Evolutionary conservation across 2,329 filamentous ascomycete genomes (phyloP), one percentile per base, ranked within the genome.

Genomic region (Alternaria viburni): DNA sequence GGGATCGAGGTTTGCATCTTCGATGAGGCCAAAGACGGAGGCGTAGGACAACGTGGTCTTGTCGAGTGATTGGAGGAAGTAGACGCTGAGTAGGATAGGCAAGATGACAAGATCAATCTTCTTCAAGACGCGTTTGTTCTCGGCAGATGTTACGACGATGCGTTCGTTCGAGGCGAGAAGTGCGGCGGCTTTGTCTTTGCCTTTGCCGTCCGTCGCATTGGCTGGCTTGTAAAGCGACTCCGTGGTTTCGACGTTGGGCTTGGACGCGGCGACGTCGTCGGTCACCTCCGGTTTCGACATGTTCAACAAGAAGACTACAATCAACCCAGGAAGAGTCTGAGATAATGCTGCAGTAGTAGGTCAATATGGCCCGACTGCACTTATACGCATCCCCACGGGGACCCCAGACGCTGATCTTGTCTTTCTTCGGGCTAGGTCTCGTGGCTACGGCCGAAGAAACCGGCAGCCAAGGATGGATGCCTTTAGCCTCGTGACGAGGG

Each of bases 11-110:
- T 84, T 73, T 0, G 87, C 85, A 71, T 89, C 86, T 55, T 88
- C 80, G 30, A 88, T 84, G 11, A 91, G 81, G 3, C 88, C 88
- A 67, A 90, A 90, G 11, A 90, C 86, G 0, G 88, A 89, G 3
- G 87, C 87, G 69, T 90, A 90, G 3, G 79, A 82, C 3, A 90
- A 80, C 0, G 87, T 88, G 0, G 87, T 85, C 75, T 90, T 90
- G 79, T 90, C 88, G 6, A 90, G 81, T 11, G 84, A 85, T 66
- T 90, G 88, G 0, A 90, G 82, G 70, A 88, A 89, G 76, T 90
- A 90, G 19, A 89, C 86, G 7, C 83, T 82, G 11, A 90, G 80
- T 61, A 90, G 85, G 57, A 87, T 82, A 1, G 86, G 85, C 12
- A 87, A 76, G 21, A 88, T 81, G 54, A 81, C 74, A 23, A 83